Evolutionary conservation across 768 basidiomycete genomes (phyloP).

Genomic region (Postia placenta): DNA sequence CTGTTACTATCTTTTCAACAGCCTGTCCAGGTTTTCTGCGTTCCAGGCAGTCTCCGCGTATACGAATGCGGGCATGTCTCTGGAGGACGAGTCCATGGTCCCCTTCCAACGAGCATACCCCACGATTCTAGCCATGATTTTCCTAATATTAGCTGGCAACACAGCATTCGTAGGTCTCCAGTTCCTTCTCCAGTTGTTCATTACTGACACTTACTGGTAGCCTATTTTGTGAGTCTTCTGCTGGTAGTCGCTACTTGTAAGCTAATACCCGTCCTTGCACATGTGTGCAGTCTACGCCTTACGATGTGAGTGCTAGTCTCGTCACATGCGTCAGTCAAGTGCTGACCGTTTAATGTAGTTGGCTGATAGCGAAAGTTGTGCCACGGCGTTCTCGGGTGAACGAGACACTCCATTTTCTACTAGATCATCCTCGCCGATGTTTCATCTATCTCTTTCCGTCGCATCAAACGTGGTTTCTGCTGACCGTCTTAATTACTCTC

Average conservation of each 20-base stretch:
- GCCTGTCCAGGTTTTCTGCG: conserved; percentile 61
- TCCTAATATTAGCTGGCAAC: conserved; percentile 87
- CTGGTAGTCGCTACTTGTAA: no score
- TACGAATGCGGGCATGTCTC: conserved; percentile 83
- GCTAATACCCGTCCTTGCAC: neutral
- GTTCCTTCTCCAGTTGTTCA: neutral
- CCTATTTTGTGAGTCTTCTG: no score
- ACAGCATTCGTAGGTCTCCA: conserved; percentile 90
- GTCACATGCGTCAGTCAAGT: no score
- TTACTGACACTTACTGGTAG: conserved; percentile 1
- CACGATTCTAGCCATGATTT: conserved; percentile 65
- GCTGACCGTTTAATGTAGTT: no score
- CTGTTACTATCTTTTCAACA: neutral
- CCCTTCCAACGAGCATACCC: conserved; percentile 85
- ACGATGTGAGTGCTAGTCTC: conserved; percentile 11
- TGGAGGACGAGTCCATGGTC: conserved; percentile 86
- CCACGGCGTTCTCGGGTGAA: conserved; percentile 51
- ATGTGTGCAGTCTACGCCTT: conserved; percentile 56
- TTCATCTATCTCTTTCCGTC: conserved; percentile 89
- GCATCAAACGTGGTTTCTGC: conserved; percentile 90
- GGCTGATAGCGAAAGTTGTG: conserved; percentile 60
- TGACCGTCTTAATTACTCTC: conserved; percentile 58
- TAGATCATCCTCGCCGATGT: conserved; percentile 92
- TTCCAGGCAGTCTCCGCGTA: conserved; percentile 87
- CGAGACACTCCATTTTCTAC: conserved; percentile 84